Evolutionary conservation across 257 asterid species (phyloP).

Genomic region (Salvia miltiorrhiza): DNA sequence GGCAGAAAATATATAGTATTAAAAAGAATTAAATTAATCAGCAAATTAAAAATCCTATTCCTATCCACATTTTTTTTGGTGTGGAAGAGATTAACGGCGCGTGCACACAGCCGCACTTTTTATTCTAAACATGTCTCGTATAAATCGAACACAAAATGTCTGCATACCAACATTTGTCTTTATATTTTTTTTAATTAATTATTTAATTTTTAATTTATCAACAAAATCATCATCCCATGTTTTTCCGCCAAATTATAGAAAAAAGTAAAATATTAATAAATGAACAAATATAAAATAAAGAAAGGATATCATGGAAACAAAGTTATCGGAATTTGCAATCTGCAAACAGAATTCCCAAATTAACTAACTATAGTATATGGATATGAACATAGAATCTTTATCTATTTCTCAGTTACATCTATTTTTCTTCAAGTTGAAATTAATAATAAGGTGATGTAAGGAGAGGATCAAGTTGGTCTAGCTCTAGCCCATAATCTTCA

Average conservation of each 20-base stretch:
- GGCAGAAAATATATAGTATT: not conserved
- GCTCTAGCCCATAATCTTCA: constrained; percentile 11
- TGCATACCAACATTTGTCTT: no score
- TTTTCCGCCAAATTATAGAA: not conserved
- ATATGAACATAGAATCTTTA: not conserved
- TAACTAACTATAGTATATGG: constrained; percentile 16
- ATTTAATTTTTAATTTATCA: no score
- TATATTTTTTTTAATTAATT: no score
- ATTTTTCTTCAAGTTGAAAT: not conserved
- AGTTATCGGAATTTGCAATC: constrained; percentile 22
- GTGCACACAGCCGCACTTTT: constrained; percentile 18
- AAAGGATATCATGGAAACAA: not conserved
- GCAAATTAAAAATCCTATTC: not conserved
- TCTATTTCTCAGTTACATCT: not conserved
- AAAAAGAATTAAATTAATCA: no score
- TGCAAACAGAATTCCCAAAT: constrained; percentile 13
- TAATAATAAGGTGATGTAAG: constrained; percentile 1
- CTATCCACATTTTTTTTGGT: not conserved
- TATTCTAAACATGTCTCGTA: constrained; percentile 2
- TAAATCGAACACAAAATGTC: not conserved
- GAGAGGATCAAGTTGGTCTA: constrained; percentile 7
- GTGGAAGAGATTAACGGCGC: not conserved
- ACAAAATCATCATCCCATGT: not conserved
- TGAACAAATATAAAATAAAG: not conserved
- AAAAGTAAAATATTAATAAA: not conserved